Evolutionary conservation across 176 grass and related monocot species (phyloP), one percentile per base, ranked within the genome.

Genomic region (Eragrostis curvula): DNA sequence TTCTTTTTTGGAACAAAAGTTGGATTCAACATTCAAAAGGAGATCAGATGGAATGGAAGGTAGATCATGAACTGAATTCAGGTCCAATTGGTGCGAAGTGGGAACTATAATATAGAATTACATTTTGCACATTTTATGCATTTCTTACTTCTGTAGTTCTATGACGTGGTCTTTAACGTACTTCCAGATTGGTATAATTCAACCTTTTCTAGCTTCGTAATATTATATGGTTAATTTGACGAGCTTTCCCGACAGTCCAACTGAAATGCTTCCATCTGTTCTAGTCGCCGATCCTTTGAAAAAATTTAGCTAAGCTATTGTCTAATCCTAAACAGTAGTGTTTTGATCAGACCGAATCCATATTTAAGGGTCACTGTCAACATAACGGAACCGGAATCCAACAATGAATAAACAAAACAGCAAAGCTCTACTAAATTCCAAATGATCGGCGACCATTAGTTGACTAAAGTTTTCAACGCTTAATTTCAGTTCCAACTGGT

Each of bases 1-100:
- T 12, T 25, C 23, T 24, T 13, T 12, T 12, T 36, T 30, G n/a
- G 14, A 60, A 21, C 50, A 29, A 16, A 1, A 12, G 25, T 7
- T 32, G 69, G 77, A 47, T 80, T 80, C 44, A 49, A 65, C 42
- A 21, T 76, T 62, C 69, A 36, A 84, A 52, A 45, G 43, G 47
- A 59, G 18, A n/a, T n/a, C n/a, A 10, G 32, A 36, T 36, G 32
- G 3, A 50, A 48, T 6, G 59, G 10, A 40, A 40, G 39, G 13
- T 57, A 80, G 16, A 74, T 18, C 12, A 41, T 0, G 81, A 28
- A 43, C 30, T 21, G 68, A 73, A 21, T 30, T 45, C 53, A 18
- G 18, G 87, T 70, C 72, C 2, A 61, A 50, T 49, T 17, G 74
- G 50, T 60, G 60, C 7, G 12, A 68, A 57, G 15, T 12, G 49